Evolutionary conservation across 768 basidiomycete genomes (phyloP).

Genomic region (Galerina sulciceps): DNA sequence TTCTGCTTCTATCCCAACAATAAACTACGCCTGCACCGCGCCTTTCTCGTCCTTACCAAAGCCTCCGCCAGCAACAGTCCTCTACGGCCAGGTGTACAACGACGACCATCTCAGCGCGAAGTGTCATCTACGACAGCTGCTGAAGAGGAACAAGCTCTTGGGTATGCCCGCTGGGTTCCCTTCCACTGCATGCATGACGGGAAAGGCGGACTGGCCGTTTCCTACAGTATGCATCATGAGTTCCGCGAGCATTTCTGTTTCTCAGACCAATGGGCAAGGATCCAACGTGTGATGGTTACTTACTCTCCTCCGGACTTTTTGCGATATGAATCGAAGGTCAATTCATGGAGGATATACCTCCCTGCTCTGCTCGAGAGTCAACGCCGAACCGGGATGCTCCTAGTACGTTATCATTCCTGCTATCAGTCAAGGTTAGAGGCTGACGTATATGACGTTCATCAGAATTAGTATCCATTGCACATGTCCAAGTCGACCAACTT

Average conservation of each 20-base stretch:
- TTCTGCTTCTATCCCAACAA: constrained; percentile 13
- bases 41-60: constrained; percentile 5
- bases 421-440: neutral
- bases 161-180: constrained; percentile 39
- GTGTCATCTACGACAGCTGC: constrained; percentile 32
- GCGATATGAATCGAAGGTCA: constrained; percentile 10
- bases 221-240: constrained; percentile 39
- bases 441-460: neutral
- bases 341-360: constrained; percentile 37
- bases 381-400: constrained; percentile 22
- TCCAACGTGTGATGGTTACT: constrained; percentile 27
- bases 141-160: constrained; percentile 32
- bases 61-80: constrained; percentile 5
- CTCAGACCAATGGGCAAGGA: constrained; percentile 24
- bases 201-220: constrained; percentile 24
- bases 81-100: constrained; percentile 13
- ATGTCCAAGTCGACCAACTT: constrained; percentile 39
- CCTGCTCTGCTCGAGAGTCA: constrained; percentile 26
- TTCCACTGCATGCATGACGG: constrained; percentile 31
- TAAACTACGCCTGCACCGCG: constrained; percentile 8
- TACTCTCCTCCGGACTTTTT: constrained; percentile 24
- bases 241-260: constrained; percentile 33
- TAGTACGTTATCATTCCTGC: constrained; percentile 23
- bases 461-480: constrained; percentile 34
- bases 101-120: constrained; percentile 21